Evolutionary conservation across 352 stramenopile genomes (phyloP).

Genomic region (Pythium rishiriense): DNA sequence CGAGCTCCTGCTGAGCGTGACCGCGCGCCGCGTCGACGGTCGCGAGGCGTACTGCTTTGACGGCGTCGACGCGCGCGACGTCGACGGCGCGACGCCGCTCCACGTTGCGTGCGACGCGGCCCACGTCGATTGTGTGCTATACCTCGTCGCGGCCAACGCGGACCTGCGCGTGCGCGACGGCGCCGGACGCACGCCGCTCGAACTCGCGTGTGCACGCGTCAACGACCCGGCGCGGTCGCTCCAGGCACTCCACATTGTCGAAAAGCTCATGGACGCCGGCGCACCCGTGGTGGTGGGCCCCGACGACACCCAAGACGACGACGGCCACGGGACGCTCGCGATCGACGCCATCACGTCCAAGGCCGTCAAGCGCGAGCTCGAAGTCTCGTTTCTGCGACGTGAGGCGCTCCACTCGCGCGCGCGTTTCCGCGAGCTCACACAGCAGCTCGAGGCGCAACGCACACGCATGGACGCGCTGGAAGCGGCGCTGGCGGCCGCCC

Average conservation of each 20-base stretch:
- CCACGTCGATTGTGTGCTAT: slow-evolving; percentile 51
- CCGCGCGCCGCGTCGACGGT: slow-evolving; percentile 39
- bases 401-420: slow-evolving; percentile 24
- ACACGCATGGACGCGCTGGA: background rate
- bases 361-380: slow-evolving; percentile 50
- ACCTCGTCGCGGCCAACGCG: slow-evolving; percentile 62
- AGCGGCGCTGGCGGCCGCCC: background rate
- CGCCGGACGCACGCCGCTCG: slow-evolving; percentile 34
- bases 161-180: slow-evolving; percentile 39
- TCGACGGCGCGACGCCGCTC: slow-evolving; percentile 56
- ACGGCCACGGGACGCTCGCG: slow-evolving; percentile 23
- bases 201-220: slow-evolving; percentile 47
- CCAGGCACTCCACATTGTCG: slow-evolving; percentile 42
- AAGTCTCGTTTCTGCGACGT: slow-evolving; percentile 54
- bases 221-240: slow-evolving; percentile 38
- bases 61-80: slow-evolving; percentile 46
- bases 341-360: slow-evolving; percentile 54
- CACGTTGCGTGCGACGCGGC: slow-evolving; percentile 46
- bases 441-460: slow-evolving; percentile 6
- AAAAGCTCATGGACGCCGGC: slow-evolving; percentile 45
- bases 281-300: slow-evolving; percentile 32
- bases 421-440: background rate
- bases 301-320: background rate
- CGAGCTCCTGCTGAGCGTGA: slow-evolving; percentile 57
- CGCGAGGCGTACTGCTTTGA: slow-evolving; percentile 49